Conservation (phyloP, 768 basidiomycete species). For the Dioszegia crocea region DNA sequence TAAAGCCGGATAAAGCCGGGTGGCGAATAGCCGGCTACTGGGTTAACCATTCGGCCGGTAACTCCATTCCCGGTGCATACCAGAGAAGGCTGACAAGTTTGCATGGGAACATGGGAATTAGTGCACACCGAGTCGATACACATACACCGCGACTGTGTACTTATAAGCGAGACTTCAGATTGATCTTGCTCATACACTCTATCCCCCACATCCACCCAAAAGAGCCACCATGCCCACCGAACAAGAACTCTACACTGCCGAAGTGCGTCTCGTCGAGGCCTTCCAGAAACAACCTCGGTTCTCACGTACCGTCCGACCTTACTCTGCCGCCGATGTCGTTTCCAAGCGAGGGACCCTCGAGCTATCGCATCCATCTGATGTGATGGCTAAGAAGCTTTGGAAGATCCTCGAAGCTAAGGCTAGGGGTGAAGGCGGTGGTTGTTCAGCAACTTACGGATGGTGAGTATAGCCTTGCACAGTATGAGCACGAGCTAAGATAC, state of each 20-base stretch:
- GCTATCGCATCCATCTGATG: conserved; percentile 79
- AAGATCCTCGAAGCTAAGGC: conserved; percentile 69
- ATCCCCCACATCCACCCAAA: too few species aligned
- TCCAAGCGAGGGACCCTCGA: conserved; percentile 84
- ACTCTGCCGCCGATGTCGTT: conserved; percentile 88
- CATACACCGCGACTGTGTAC: too few species aligned
- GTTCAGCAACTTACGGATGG: conserved; percentile 96
- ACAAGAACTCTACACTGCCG: conserved; percentile 63
- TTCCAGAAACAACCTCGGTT: conserved; percentile 96
- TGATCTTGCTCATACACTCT: too few species aligned
- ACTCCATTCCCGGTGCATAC: neutral
- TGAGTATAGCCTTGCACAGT: conserved; percentile 59
- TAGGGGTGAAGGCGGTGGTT: conserved; percentile 46
- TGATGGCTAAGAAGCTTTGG: conserved; percentile 83
- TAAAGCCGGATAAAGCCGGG: conserved; percentile 5
- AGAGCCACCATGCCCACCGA: conserved; percentile 47
- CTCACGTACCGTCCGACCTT: conserved; percentile 78
- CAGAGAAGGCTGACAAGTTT: neutral
- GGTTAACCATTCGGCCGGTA: neutral
- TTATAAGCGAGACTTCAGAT: too few species aligned
- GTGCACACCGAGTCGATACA: neutral
- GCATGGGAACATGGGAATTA: neutral
- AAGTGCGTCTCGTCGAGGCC: conserved; percentile 77
- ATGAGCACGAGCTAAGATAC: conserved; percentile 8
- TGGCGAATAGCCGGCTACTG: neutral